Conservation (phyloP, 305 asterid species). For the Fraxinus baroniana region DNA sequence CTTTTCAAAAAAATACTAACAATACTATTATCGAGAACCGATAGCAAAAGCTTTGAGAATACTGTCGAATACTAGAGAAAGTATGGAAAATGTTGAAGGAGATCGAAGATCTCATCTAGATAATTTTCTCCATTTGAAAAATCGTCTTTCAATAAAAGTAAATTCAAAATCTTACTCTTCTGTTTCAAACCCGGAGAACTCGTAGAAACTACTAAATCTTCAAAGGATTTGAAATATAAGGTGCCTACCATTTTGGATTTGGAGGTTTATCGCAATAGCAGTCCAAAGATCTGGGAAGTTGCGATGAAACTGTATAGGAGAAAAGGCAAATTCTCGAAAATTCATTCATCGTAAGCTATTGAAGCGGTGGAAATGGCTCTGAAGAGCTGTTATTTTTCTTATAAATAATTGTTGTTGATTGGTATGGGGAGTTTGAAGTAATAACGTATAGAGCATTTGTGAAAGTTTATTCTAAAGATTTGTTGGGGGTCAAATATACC, state of each 20-base stretch:
- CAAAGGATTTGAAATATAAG: constrained; percentile 69
- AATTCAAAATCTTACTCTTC: constrained; percentile 54
- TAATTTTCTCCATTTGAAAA: constrained; percentile 68
- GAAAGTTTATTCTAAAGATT: constrained; percentile 40
- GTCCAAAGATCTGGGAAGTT: constrained; percentile 82
- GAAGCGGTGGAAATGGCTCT: constrained; percentile 82
- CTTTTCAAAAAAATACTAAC: constrained; percentile 45
- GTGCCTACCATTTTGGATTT: constrained; percentile 69
- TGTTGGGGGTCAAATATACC: constrained; percentile 62
- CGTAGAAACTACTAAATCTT: constrained; percentile 51
- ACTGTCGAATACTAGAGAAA: not conserved
- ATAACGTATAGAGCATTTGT: constrained; percentile 30
- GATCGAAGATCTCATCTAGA: constrained; percentile 71
- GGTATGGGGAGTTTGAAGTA: constrained; percentile 85
- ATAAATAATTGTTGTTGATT: constrained; percentile 59
- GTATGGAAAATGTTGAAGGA: constrained; percentile 52
- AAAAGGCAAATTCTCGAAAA: constrained; percentile 44
- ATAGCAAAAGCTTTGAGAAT: constrained; percentile 5
- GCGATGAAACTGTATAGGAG: constrained; percentile 68
- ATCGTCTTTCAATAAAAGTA: constrained; percentile 55
- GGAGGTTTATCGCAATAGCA: constrained; percentile 88
- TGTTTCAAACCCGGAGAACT: constrained; percentile 70
- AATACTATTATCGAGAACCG: constrained; percentile 49
- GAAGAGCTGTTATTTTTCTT: constrained; percentile 68
- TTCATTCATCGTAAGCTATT: constrained; percentile 73